phyloP scores from a whole-genome alignment of 495 filamentous ascomycete genomes.

The Echria macrotheca region DNA sequence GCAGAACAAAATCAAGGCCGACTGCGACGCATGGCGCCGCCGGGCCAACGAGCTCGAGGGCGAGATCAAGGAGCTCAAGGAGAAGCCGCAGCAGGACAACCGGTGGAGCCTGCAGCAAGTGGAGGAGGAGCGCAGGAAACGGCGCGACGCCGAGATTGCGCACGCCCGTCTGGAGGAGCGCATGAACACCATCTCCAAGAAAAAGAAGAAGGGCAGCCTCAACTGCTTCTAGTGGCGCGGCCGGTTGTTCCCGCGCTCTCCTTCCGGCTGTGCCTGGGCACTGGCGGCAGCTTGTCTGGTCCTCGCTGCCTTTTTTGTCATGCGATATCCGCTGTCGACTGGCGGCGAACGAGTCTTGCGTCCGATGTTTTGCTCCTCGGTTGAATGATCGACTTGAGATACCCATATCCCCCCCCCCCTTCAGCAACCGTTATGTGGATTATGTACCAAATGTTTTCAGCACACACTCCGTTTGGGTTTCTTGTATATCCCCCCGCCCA shows the following conservation, averaged over 20 bases:
- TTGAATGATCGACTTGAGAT: not conserved
- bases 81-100: conserved; percentile 45
- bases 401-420: not conserved
- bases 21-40: conserved; percentile 85
- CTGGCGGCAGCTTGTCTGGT: not conserved
- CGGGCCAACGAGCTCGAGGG: conserved; percentile 71
- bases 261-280: not conserved
- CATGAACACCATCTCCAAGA: conserved; percentile 89
- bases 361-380: not conserved
- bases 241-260: not conserved
- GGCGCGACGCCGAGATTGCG: conserved; percentile 82
- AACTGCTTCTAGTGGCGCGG: conserved; percentile 77
- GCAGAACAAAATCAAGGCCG: conserved; percentile 76
- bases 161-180: conserved; percentile 83
- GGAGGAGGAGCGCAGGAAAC: conserved; percentile 86
- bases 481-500: no score
- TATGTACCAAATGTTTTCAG: conserved; percentile 12
- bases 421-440: not conserved
- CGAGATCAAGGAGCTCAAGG: conserved; percentile 64
- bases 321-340: no score
- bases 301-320: not conserved
- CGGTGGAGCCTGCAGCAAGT: conserved; percentile 86
- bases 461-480: not conserved
- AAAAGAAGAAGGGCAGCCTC: conserved; percentile 92
- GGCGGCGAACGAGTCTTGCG: no score